Percentiles rank a stretch among this genome's conserved stretches.
These are phyloP conservation scores for Rubia peregrina DNA, from an alignment of 305 asterid species.

Conservation along the genomic window DNA sequence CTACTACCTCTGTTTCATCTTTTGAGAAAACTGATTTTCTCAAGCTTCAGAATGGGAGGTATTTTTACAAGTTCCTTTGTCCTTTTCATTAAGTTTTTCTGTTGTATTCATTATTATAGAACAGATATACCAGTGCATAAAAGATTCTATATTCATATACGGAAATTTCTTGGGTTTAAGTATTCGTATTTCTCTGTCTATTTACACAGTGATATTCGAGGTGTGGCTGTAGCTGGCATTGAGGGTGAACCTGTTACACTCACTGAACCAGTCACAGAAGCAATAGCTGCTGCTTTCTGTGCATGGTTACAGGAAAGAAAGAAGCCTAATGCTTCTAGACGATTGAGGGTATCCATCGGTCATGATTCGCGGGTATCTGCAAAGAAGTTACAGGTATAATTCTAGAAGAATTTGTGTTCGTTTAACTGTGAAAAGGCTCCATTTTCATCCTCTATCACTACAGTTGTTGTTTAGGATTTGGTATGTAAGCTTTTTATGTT, in stretches of 20 bases:
- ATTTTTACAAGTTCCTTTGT: constrained; percentile 2
- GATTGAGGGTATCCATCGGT: constrained; percentile 78
- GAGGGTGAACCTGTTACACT: constrained; percentile 83
- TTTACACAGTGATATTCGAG: constrained; percentile 80
- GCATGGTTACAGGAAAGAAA: constrained; percentile 78
- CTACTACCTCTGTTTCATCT: constrained; percentile 43
- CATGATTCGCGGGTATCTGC: constrained; percentile 98
- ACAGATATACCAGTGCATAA: not conserved
- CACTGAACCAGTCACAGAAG: constrained; percentile 88
- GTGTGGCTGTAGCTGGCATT: constrained; percentile 94
- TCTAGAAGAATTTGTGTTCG: not conserved
- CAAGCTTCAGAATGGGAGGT: constrained; percentile 99
- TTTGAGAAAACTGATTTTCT: constrained; percentile 68
- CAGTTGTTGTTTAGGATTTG: not conserved
- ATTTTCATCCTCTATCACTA: not conserved
- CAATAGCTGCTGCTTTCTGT: constrained; percentile 92
- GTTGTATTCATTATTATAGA: not conserved
- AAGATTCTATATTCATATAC: not conserved
- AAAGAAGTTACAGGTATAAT: constrained; percentile 68
- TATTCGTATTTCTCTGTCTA: not conserved
- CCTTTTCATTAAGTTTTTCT: not conserved
- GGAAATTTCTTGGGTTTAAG: not conserved
- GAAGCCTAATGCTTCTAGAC: constrained; percentile 46
- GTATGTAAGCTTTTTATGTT: not conserved
- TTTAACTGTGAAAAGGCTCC: not conserved